Percentiles rank a stretch among this genome's conserved stretches.
Evolutionary conservation across 1,139 yeast species (phyloP).

Genomic region (Ashbya aceris): DNA sequence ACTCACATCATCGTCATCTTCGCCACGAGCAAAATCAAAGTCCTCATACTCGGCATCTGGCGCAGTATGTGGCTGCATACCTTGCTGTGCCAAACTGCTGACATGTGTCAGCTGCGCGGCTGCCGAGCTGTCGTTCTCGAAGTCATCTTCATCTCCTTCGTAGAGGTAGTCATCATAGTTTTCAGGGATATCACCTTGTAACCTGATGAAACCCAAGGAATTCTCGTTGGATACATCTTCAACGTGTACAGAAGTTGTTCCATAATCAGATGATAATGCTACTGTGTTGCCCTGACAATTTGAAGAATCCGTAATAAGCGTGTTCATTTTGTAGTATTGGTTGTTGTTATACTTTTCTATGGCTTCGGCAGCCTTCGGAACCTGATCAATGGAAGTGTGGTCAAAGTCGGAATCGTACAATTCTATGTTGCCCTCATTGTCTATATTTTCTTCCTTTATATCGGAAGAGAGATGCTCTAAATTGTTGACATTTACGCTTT

Average conservation of each 20-base stretch:
- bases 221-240: constrained; percentile 4
- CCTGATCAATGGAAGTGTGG: background rate
- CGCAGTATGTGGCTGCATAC: background rate
- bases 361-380: constrained; percentile 9
- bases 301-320: constrained; percentile 1
- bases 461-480: constrained; percentile 13
- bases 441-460: constrained; percentile 8
- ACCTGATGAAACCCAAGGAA: constrained; percentile 6
- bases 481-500: constrained; percentile 16
- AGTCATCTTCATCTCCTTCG: constrained; percentile 6
- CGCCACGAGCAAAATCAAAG: constrained; percentile 8
- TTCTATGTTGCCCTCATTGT: constrained; percentile 1
- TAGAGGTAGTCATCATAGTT: constrained; percentile 10
- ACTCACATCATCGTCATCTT: constrained; percentile 22
- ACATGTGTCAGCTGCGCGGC: background rate
- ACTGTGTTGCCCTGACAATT: background rate
- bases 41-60: constrained; percentile 6
- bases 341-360: constrained; percentile 17
- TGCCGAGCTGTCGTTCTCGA: background rate
- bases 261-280: background rate
- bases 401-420: background rate
- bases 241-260: background rate
- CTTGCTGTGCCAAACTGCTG: background rate
- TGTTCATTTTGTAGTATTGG: constrained; percentile 13
- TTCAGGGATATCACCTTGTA: constrained; percentile 4